A percentile compares a stretch with the other conserved stretches of the same genome.
These are phyloP conservation scores for Aspergillus pseudoglaucus DNA, from an alignment of 2,329 filamentous ascomycete genomes.

Conservation along the genomic window DNA sequence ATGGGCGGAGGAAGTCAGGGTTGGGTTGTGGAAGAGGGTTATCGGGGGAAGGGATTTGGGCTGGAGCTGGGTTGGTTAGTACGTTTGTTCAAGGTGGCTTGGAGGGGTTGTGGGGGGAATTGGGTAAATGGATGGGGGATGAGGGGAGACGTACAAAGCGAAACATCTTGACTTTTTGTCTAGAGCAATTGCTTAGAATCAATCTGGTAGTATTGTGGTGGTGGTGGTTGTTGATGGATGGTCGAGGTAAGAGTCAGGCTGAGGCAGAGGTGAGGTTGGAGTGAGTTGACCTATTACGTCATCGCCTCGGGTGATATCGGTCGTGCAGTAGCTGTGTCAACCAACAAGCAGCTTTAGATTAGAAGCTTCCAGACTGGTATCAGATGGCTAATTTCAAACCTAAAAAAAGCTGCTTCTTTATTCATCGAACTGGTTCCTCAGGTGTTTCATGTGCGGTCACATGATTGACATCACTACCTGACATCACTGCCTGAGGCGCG, in stretches of 20 bases:
- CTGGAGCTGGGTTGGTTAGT: constrained; percentile 35
- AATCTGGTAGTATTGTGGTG: background rate
- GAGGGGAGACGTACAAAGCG: constrained; percentile 13
- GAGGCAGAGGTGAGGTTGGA: background rate
- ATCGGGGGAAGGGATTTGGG: constrained; percentile 81
- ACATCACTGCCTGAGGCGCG: too few species aligned
- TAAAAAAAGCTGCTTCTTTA: too few species aligned
- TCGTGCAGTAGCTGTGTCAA: background rate
- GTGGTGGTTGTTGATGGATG: background rate
- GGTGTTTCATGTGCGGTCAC: too few species aligned
- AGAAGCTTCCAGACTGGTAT: too few species aligned
- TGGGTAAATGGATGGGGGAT: background rate
- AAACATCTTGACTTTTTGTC: constrained; percentile 14
- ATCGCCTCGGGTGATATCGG: background rate
- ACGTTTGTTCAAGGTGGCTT: background rate
- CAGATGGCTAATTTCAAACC: too few species aligned
- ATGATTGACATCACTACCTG: too few species aligned
- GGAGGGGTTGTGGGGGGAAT: background rate
- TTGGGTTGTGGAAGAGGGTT: constrained; percentile 90
- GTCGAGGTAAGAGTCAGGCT: constrained; percentile 1
- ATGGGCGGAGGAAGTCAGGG: constrained; percentile 63
- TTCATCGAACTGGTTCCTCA: too few species aligned
- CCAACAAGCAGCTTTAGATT: too few species aligned
- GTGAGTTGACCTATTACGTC: background rate
- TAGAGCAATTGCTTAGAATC: constrained; percentile 2